Percentiles rank a stretch among this genome's conserved stretches.
These are phyloP conservation scores for Coemansia sp. DNA, from an alignment of 192 early-diverging fungal genomes.

Conservation along the genomic window DNA sequence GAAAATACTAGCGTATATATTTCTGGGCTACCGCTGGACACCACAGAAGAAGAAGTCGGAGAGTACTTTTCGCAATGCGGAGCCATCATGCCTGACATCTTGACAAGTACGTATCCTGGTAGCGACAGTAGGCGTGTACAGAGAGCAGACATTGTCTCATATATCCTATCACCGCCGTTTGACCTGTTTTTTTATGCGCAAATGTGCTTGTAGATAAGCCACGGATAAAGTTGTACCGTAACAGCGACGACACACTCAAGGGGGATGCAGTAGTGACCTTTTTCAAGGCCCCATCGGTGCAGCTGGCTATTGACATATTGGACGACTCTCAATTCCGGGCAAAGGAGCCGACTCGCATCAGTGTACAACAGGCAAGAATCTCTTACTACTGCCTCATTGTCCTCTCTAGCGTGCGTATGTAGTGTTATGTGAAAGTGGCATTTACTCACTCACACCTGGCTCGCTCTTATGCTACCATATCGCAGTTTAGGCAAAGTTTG, in stretches of 20 bases:
- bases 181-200: neutral
- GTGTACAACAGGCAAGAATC: conserved; percentile 64
- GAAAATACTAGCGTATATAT: conserved; percentile 86
- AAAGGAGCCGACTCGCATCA: conserved; percentile 65
- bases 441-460: neutral
- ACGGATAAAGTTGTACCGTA: conserved; percentile 87
- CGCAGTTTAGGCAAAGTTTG: conserved; percentile 75
- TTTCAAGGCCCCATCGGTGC: conserved; percentile 88
- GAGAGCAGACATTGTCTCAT: neutral
- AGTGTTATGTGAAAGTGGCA: neutral
- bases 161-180: neutral
- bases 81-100: conserved; percentile 46
- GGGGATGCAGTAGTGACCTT: conserved; percentile 95
- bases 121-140: neutral
- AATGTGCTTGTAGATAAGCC: conserved; percentile 65
- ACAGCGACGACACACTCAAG: conserved; percentile 69
- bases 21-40: conserved; percentile 79
- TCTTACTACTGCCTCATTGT: neutral
- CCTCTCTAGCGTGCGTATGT: neutral
- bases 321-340: conserved; percentile 85
- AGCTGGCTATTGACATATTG: conserved; percentile 80
- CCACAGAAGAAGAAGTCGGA: conserved; percentile 77
- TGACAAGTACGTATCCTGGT: conserved; percentile 34
- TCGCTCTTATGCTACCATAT: neutral
- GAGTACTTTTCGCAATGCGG: conserved; percentile 55